Evolutionary conservation across 805 yeast genomes (phyloP).

Genomic region (Candida namnaoensis): DNA sequence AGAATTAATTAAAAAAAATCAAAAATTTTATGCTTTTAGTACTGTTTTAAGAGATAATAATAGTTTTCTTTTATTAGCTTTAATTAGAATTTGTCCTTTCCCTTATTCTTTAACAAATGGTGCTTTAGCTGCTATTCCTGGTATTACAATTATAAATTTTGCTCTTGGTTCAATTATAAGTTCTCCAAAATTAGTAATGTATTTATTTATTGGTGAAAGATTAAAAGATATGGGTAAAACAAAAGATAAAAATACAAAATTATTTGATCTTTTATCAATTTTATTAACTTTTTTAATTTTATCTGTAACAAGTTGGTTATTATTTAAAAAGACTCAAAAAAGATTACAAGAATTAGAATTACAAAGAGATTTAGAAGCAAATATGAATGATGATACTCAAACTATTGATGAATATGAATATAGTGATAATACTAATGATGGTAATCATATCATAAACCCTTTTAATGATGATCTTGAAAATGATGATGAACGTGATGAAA

Average conservation of each 20-base stretch:
- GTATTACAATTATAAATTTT: slow-evolving; percentile 53
- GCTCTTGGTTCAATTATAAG: slow-evolving; percentile 64
- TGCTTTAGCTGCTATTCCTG: slow-evolving; percentile 83
- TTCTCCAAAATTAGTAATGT: slow-evolving; percentile 75
- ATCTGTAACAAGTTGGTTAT: slow-evolving; percentile 51
- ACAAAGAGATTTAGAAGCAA: slow-evolving; percentile 5
- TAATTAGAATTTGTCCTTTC: slow-evolving; percentile 81
- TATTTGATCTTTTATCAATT: slow-evolving; percentile 59
- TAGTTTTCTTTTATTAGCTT: slow-evolving; percentile 54
- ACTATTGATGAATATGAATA: slow-evolving; percentile 9
- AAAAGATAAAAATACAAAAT: slow-evolving; percentile 37
- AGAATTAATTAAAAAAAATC: slow-evolving; percentile 49
- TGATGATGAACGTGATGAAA: slow-evolving; percentile 5
- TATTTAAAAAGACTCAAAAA: slow-evolving; percentile 45
- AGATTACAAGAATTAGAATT: slow-evolving; percentile 23
- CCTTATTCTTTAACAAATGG: slow-evolving; percentile 93
- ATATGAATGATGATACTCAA: slow-evolving; percentile 5
- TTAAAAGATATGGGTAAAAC: slow-evolving; percentile 60
- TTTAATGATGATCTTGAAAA: not conserved
- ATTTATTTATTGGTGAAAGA: slow-evolving; percentile 70
- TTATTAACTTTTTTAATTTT: slow-evolving; percentile 47
- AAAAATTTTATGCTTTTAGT: slow-evolving; percentile 64
- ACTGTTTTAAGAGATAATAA: slow-evolving; percentile 66
- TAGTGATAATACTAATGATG: slow-evolving; percentile 2
- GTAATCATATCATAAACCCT: not conserved